These are phyloP conservation scores for Musa itinerans DNA, from an alignment of 176 grass and related monocot genomes.

Conservation along the genomic window DNA sequence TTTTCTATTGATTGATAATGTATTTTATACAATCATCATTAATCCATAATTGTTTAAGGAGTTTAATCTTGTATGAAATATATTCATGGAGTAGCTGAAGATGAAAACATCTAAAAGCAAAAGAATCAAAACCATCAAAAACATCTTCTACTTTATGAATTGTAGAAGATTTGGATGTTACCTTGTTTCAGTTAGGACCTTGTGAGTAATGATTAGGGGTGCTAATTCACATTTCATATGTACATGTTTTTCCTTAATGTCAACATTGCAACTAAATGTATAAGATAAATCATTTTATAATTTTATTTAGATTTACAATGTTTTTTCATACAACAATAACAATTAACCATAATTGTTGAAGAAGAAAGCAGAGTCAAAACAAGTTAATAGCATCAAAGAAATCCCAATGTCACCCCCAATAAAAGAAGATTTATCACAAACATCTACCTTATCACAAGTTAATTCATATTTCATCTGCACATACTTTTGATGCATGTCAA, in stretches of 20 bases:
- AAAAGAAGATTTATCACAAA: no score
- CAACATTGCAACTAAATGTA: no score
- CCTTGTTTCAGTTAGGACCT: slow-evolving; percentile 77
- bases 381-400: neutral
- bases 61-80: slow-evolving; percentile 46
- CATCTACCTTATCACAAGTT: no score
- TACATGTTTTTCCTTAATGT: neutral
- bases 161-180: slow-evolving; percentile 70
- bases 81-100: slow-evolving; percentile 84
- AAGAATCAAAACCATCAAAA: slow-evolving; percentile 49
- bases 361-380: no score
- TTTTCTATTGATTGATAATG: no score
- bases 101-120: slow-evolving; percentile 47
- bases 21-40: no score
- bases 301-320: no score
- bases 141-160: slow-evolving; percentile 35
- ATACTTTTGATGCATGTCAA: neutral
- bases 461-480: neutral
- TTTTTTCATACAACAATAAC: no score
- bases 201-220: slow-evolving; percentile 72
- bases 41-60: no score
- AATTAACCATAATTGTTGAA: no score
- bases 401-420: no score
- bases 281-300: no score
- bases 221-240: slow-evolving; percentile 28